Evolutionary conservation across 441 rosid species (phyloP).

Genomic region (Pelargonium australe): DNA sequence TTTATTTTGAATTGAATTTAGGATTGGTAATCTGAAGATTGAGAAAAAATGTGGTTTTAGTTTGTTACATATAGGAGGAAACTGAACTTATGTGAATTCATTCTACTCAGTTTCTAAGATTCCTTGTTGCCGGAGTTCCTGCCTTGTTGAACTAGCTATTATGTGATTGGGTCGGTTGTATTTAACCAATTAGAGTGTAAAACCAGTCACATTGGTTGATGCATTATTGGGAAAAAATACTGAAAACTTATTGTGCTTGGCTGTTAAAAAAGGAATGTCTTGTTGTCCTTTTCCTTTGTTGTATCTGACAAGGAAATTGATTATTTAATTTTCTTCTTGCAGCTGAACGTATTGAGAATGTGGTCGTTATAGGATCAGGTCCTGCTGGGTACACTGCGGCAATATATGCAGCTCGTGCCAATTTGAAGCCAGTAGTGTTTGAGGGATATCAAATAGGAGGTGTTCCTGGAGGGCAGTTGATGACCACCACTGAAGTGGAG

Average conservation of each 20-base stretch:
- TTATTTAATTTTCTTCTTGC: conserved; percentile 26
- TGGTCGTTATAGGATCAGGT: conserved; percentile 90
- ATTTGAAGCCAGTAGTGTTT: conserved; percentile 94
- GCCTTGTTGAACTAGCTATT: no score
- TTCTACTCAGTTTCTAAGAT: not conserved
- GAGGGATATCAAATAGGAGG: conserved; percentile 96
- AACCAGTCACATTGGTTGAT: no score
- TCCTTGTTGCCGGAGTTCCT: no score
- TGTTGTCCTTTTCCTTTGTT: not conserved
- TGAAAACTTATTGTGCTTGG: no score
- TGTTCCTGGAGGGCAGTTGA: conserved; percentile 96
- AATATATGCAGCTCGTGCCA: conserved; percentile 93
- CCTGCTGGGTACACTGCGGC: conserved; percentile 98
- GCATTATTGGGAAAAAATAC: no score
- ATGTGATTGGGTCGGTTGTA: no score
- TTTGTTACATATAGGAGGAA: not conserved
- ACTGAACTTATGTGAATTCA: not conserved
- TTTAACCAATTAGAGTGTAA: no score
- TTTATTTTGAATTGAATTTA: not conserved
- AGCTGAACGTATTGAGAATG: conserved; percentile 72
- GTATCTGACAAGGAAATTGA: conserved; percentile 3
- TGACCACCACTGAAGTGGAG: conserved; percentile 98
- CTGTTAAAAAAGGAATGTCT: no score
- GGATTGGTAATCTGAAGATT: not conserved
- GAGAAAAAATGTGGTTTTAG: not conserved